phyloP scores from a whole-genome alignment of 176 grass and related monocot species.

The Oryza rufipogon region DNA sequence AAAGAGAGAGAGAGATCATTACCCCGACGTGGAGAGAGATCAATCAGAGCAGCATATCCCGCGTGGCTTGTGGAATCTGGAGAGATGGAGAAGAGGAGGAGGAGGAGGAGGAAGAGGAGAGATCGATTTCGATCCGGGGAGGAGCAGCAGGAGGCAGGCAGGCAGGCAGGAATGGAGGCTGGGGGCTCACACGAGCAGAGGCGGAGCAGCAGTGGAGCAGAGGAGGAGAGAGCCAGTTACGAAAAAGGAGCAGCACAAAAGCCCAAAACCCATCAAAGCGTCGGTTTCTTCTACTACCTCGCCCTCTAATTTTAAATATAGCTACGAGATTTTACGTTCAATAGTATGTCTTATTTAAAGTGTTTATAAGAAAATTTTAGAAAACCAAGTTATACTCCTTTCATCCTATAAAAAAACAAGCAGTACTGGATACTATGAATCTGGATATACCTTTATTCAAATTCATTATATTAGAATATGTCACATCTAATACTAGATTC shows the following conservation, averaged over 20 bases:
- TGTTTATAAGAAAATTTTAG: no score
- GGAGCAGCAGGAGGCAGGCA: background rate
- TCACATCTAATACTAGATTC: no score
- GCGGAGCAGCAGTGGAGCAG: background rate
- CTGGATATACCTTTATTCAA: no score
- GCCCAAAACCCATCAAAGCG: background rate
- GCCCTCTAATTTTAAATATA: no score
- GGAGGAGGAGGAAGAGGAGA: no score
- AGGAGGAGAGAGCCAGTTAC: background rate
- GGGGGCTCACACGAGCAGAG: background rate
- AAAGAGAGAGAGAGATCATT: background rate
- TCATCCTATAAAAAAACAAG: no score
- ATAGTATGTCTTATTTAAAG: no score
- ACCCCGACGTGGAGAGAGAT: constrained; percentile 24
- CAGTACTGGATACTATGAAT: no score
- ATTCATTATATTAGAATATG: no score
- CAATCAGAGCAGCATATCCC: background rate
- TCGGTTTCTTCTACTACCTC: background rate
- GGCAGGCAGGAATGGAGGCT: background rate
- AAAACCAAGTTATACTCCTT: no score
- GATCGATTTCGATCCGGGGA: background rate
- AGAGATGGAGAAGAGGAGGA: background rate
- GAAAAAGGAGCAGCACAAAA: background rate
- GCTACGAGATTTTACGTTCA: no score
- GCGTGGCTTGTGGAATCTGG: background rate